These are phyloP conservation scores for Cyanophora paradoxa DNA, from an alignment of 78 protist genomes.

Conservation along the genomic window DNA sequence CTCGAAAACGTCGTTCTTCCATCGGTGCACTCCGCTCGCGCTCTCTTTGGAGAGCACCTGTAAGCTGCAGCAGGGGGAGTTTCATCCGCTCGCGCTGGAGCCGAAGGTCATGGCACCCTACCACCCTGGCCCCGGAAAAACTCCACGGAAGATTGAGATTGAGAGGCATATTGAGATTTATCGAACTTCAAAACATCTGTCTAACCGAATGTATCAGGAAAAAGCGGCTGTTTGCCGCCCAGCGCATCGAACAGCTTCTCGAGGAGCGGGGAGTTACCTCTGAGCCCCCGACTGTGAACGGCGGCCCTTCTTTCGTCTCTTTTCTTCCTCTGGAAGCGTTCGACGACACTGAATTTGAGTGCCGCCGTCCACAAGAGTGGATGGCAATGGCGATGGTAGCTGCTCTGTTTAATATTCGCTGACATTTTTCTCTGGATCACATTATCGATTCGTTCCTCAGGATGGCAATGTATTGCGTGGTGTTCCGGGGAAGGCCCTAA, in stretches of 20 bases:
- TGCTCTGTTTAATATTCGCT: too few relatives aligned
- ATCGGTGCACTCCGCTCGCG: too few relatives aligned
- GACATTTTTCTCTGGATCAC: too few relatives aligned
- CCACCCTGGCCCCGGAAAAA: constrained; percentile 25
- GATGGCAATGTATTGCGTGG: too few relatives aligned
- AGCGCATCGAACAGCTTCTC: constrained; percentile 25
- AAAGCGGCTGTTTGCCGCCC: constrained; percentile 28
- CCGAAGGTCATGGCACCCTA: constrained; percentile 71
- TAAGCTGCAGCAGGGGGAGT: too few relatives aligned
- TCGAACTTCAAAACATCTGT: background rate
- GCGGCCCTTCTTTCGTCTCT: background rate
- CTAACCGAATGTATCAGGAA: constrained; percentile 1
- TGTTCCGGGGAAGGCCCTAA: too few relatives aligned
- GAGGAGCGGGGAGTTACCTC: background rate
- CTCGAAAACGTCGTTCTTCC: too few relatives aligned
- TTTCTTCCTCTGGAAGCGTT: constrained; percentile 44
- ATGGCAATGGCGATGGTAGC: constrained; percentile 5
- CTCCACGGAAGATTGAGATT: constrained; percentile 63
- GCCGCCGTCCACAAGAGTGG: constrained; percentile 58
- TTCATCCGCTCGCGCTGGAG: constrained; percentile 37
- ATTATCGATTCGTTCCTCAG: too few relatives aligned
- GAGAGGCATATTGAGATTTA: constrained; percentile 22
- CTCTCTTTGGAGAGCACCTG: too few relatives aligned
- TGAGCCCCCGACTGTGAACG: background rate
- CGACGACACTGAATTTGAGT: constrained; percentile 61